These are phyloP conservation scores for Alnus glutinosa DNA, from an alignment of 306 rosid species.

Conservation along the genomic window DNA sequence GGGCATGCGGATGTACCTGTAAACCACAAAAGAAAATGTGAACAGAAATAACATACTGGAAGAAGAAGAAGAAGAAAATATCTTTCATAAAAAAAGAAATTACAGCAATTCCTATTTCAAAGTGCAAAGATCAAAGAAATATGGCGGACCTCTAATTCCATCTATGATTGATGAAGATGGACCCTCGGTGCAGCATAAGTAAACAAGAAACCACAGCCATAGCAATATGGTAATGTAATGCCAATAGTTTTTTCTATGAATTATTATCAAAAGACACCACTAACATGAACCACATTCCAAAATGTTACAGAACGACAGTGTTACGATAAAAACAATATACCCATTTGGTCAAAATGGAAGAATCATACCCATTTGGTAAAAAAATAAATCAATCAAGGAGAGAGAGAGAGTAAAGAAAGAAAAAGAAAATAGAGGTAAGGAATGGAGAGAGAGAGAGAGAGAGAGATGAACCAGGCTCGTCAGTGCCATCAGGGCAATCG, in stretches of 20 bases:
- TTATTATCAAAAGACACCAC: background rate
- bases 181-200: background rate
- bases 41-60: background rate
- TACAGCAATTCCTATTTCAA: background rate
- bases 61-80: background rate
- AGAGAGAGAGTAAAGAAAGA: background rate
- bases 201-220: background rate
- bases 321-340: background rate
- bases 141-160: background rate
- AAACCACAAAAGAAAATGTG: constrained; percentile 12
- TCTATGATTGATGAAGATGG: background rate
- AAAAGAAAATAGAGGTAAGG: background rate
- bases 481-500: constrained; percentile 93
- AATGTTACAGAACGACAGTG: background rate
- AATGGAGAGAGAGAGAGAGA: background rate
- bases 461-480: constrained; percentile 75
- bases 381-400: background rate
- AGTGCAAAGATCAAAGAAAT: background rate
- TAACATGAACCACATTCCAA: background rate
- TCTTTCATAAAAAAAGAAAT: background rate
- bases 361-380: background rate
- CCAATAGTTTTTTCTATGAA: background rate
- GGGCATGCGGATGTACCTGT: constrained; percentile 98
- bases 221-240: background rate
- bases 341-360: too few species aligned